Conservation (phyloP, 2,329 filamentous ascomycete species). For the Alternaria sp. region DNA sequence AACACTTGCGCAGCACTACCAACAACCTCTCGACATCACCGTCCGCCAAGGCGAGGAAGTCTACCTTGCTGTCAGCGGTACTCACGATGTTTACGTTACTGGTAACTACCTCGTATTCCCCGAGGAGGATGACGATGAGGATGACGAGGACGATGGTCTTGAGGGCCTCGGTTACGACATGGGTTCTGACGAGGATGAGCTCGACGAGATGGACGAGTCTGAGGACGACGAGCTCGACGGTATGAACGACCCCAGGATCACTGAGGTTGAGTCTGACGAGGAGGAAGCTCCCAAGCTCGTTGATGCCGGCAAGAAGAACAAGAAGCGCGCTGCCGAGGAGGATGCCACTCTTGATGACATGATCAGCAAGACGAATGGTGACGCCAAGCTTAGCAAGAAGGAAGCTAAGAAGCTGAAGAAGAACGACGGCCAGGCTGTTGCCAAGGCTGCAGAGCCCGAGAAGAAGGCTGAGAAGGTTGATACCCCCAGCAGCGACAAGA, state of each 20-base stretch:
- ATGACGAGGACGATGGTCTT: conserved; percentile 66
- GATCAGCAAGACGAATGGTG: conserved; percentile 77
- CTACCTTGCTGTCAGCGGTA: conserved; percentile 90
- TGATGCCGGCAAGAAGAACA: conserved; percentile 66
- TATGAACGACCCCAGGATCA: conserved; percentile 80
- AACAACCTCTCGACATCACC: conserved; percentile 93
- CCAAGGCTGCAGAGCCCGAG: conserved; percentile 61
- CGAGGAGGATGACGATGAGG: conserved; percentile 65
- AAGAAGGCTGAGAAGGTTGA: conserved; percentile 60
- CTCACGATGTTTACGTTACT: conserved; percentile 89
- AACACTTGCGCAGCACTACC: conserved; percentile 75
- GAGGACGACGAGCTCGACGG: conserved; percentile 60
- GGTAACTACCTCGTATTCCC: conserved; percentile 90
- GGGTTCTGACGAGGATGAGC: conserved; percentile 79
- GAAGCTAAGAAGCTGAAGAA: conserved; percentile 98
- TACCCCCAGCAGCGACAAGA: conserved; percentile 64
- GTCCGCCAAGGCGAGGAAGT: conserved; percentile 87
- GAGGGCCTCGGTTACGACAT: conserved; percentile 79
- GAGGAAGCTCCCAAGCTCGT: conserved; percentile 68
- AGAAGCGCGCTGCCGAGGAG: conserved; percentile 83
- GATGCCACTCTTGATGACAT: conserved; percentile 77
- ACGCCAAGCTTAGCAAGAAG: conserved; percentile 89
- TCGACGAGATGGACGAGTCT: conserved; percentile 64
- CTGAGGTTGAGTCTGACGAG: conserved; percentile 82
- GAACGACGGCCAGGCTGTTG: conserved; percentile 89